These are phyloP conservation scores for Suhomyces sp. DNA, from an alignment of 805 yeast genomes.

Conservation along the genomic window DNA sequence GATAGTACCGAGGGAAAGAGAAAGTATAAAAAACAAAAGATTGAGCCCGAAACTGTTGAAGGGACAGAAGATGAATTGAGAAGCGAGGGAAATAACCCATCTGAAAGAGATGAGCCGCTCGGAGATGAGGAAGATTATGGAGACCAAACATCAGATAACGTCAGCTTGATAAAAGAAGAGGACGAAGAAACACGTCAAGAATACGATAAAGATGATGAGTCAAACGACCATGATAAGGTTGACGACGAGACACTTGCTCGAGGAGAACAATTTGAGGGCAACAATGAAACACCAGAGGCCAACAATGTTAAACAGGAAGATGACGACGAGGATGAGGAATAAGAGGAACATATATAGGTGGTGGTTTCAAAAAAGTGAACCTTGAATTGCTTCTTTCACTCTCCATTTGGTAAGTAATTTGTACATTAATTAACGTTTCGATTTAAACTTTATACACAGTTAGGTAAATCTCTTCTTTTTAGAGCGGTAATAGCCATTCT, in stretches of 20 bases:
- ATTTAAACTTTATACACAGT: conserved; percentile 2
- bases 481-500: conserved; percentile 68
- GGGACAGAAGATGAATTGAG: conserved; percentile 1
- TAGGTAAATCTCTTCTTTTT: conserved; percentile 52
- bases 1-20: conserved; percentile 7
- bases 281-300: no score
- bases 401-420: no score
- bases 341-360: no score
- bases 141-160: neutral
- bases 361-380: no score
- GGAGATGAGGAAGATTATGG: neutral
- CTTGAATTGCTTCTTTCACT: no score
- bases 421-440: no score
- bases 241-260: no score
- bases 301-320: no score
- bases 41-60: conserved; percentile 8
- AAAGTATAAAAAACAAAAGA: conserved; percentile 7
- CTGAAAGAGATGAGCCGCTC: conserved; percentile 1
- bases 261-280: no score
- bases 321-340: conserved; percentile 1
- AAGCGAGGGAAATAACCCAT: neutral
- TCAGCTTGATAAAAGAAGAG: neutral
- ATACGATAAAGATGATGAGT: neutral
- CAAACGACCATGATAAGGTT: no score
- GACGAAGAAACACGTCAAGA: neutral